Conservation (phyloP, 371 early-diverging fungal genomes). For the Rhizomucor pusillus region DNA sequence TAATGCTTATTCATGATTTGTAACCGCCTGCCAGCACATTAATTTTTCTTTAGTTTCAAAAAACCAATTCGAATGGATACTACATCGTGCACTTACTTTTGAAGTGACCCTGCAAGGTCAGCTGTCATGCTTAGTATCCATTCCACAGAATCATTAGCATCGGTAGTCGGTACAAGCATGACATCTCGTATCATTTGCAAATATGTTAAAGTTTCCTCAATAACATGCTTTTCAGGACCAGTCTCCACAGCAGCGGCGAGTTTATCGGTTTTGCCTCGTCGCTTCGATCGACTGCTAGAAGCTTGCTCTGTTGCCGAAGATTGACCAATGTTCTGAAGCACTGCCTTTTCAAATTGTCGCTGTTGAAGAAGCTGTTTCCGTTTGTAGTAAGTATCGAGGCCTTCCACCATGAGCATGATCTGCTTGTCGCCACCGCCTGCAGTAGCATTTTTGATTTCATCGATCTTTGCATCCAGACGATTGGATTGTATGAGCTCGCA, state of each 20-base stretch:
- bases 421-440: conserved; percentile 12
- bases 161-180: conserved; percentile 42
- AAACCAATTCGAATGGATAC: neutral
- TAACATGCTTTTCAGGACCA: conserved; percentile 23
- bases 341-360: conserved; percentile 35
- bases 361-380: conserved; percentile 26
- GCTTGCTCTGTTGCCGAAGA: neutral
- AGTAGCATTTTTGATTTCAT: conserved; percentile 13
- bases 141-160: conserved; percentile 50
- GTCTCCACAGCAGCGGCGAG: conserved; percentile 8
- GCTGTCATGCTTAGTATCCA: conserved; percentile 56
- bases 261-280: conserved; percentile 10
- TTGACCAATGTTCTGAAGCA: conserved; percentile 24
- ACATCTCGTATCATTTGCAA: conserved; percentile 45
- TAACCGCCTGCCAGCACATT: neutral
- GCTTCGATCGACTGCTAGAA: neutral
- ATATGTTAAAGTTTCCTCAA: conserved; percentile 40
- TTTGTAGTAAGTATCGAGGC: conserved; percentile 50
- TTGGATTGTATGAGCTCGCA: conserved; percentile 23
- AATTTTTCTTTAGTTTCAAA: neutral
- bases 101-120: conserved; percentile 57
- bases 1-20: conserved; percentile 1
- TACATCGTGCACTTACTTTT: conserved; percentile 41
- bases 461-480: conserved; percentile 18
- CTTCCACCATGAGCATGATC: conserved; percentile 53